Conservation (phyloP, 164 flowering plant species). For the Vitis labrusca region DNA sequence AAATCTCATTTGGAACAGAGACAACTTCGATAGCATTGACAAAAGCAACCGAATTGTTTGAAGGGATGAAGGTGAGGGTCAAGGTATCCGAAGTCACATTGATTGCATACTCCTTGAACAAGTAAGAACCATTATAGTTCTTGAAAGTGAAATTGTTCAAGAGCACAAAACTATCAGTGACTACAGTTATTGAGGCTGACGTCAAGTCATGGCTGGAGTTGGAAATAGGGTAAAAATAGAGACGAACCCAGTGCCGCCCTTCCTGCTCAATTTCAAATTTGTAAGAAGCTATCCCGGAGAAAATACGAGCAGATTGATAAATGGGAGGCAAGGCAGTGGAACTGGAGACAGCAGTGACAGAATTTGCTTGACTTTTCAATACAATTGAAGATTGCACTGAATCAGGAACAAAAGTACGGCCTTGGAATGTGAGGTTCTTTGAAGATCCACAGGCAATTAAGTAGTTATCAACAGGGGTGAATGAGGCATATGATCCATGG, state of each 20-base stretch:
- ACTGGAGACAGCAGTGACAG: constrained; percentile 39
- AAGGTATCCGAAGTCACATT: constrained; percentile 59
- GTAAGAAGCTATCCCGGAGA: constrained; percentile 49
- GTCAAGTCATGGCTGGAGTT: constrained; percentile 41
- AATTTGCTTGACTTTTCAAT: constrained; percentile 34
- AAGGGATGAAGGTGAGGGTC: constrained; percentile 60
- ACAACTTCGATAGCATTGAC: constrained; percentile 87
- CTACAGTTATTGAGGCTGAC: constrained; percentile 54
- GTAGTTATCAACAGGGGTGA: constrained; percentile 66
- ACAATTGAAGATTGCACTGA: constrained; percentile 47
- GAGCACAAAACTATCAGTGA: constrained; percentile 61
- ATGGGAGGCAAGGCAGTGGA: constrained; percentile 59
- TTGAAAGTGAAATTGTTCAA: constrained; percentile 64
- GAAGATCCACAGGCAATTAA: constrained; percentile 81
- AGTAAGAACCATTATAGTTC: constrained; percentile 49
- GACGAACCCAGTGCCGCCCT: constrained; percentile 79
- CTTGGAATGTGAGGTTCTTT: constrained; percentile 52
- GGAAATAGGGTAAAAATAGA: constrained; percentile 52
- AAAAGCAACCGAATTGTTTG: constrained; percentile 62
- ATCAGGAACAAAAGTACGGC: constrained; percentile 70
- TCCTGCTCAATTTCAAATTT: constrained; percentile 50
- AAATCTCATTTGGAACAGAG: constrained; percentile 60
- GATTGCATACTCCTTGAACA: constrained; percentile 70
- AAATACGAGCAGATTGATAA: constrained; percentile 60
- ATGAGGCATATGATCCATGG: constrained; percentile 36